Evolutionary conservation across 2,329 filamentous ascomycete genomes (phyloP), one percentile per base, ranked within the genome.

Genomic region (Huntiella savannae): DNA sequence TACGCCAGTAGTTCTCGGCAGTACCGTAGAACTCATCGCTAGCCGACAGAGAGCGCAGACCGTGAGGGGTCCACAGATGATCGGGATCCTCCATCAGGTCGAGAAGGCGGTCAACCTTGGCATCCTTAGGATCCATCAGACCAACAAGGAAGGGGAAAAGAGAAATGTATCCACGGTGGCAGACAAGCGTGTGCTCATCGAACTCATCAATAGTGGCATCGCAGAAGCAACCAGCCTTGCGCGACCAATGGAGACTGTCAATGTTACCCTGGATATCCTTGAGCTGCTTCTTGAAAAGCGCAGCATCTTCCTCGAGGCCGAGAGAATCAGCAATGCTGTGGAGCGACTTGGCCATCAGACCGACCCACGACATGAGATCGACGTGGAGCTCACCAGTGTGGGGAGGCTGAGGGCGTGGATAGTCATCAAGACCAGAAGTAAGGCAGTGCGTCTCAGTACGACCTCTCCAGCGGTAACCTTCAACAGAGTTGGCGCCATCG

Each of bases 381-480:
- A 92, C 79, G 60, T 98, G 88, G 43, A 98, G 72, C 73, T 98
- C 91, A 56, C 85, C 88, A 0, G 91, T 88, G 60, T 95, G 87
- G 19, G 91, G 91, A 11, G 91, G 87, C 61, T 93, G 84, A 6
- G 91, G 73, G 42, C 91, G 83, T 43, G 91, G 91, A 58, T 96
- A 98, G 63, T 98, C 91, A 56, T 98, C 91, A 2, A 98, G 73
- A 2, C 91, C 91, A 45, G 86, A 94, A 4, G 91, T 93, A 42
- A 98, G 70, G 51, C 93, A 81, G 59, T 96, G 91, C 41, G 77
- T 74, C 33, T 82, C 75, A 5, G 83, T 91, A 48, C 91, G 81
- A 51, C 91, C 91, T 47, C 86, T 79, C 91, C 91, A 98, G 54
- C 91, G 77, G 63, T 96, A 98, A 2, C 74, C 91, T 63, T 98